Conservation (phyloP, 2,329 filamentous ascomycete genomes). For the Ramichloridium luteum region DNA sequence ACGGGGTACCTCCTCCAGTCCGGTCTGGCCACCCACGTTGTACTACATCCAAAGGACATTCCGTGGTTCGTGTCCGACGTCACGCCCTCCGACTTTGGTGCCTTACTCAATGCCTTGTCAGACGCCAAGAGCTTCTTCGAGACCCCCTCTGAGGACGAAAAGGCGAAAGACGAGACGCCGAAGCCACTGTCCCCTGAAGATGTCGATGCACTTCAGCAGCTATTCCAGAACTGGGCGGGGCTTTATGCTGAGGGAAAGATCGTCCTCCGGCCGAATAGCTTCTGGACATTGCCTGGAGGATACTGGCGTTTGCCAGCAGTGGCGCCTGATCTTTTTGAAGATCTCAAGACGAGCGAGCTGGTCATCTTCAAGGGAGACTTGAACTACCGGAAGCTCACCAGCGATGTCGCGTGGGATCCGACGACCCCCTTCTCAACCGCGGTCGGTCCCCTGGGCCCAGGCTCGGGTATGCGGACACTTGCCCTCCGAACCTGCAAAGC, state of each 20-base stretch:
- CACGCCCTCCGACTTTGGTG: conserved; percentile 68
- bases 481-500: conserved; percentile 92
- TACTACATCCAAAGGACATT: conserved; percentile 87
- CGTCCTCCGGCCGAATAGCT: conserved; percentile 67
- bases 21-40: conserved; percentile 71
- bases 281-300: conserved; percentile 81
- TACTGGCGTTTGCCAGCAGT: conserved; percentile 74
- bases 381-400: conserved; percentile 88
- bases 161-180: conserved; percentile 42
- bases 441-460: conserved; percentile 71
- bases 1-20: conserved; percentile 79
- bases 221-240: conserved; percentile 70
- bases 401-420: conserved; percentile 78
- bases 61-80: conserved; percentile 99
- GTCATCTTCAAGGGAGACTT: conserved; percentile 96
- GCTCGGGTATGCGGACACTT: conserved; percentile 71
- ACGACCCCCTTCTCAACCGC: conserved; percentile 77
- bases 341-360: conserved; percentile 74
- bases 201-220: conserved; percentile 52
- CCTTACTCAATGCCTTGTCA: conserved; percentile 69
- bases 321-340: conserved; percentile 56
- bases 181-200: conserved; percentile 56
- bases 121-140: conserved; percentile 70
- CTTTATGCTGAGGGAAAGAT: conserved; percentile 77
- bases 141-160: conserved; percentile 55